These are phyloP conservation scores for Hypoxylon sp. DNA, from an alignment of 2,329 filamentous ascomycete genomes.

Conservation along the genomic window DNA sequence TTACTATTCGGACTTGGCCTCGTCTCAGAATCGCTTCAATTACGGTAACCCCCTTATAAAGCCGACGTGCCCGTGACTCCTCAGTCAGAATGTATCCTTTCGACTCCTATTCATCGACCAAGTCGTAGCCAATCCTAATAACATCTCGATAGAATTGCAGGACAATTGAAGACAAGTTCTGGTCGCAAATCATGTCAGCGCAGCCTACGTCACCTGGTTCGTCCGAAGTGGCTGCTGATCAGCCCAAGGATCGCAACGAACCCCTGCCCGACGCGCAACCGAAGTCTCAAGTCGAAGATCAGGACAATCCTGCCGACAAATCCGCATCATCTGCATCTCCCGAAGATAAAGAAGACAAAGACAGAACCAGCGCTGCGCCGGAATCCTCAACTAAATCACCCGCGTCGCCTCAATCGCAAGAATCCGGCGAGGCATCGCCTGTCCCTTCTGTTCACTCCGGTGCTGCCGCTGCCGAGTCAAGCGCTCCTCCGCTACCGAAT, in stretches of 20 bases:
- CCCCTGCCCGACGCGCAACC: conserved; percentile 37
- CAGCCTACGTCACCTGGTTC: conserved; percentile 41
- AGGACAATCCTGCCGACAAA: conserved; percentile 31
- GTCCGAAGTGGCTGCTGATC: conserved; percentile 44
- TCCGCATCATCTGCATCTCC: conserved; percentile 14
- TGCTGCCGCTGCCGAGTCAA: conserved; percentile 41
- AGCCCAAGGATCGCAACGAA: conserved; percentile 44
- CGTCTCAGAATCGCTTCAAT: conserved; percentile 47
- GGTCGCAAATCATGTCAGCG: conserved; percentile 42
- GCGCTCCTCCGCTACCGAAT: conserved; percentile 57
- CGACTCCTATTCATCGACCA: conserved; percentile 38
- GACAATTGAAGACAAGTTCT: conserved; percentile 16
- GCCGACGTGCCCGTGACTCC: conserved; percentile 32
- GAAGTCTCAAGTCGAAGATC: conserved; percentile 43
- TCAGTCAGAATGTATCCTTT: conserved; percentile 47
- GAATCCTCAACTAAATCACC: conserved; percentile 29
- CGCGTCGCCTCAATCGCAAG: conserved; percentile 37
- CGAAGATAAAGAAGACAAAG: background rate
- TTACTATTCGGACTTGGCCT: conserved; percentile 37
- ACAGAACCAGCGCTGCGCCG: conserved; percentile 15
- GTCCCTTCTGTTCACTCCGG: conserved; percentile 22
- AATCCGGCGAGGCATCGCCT: conserved; percentile 46
- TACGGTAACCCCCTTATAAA: conserved; percentile 35
- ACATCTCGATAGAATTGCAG: conserved; percentile 33
- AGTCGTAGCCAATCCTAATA: conserved; percentile 41